phyloP scores from a whole-genome alignment of 1,284 basidiomycete species.

The Sanghuangporus weigelae region DNA sequence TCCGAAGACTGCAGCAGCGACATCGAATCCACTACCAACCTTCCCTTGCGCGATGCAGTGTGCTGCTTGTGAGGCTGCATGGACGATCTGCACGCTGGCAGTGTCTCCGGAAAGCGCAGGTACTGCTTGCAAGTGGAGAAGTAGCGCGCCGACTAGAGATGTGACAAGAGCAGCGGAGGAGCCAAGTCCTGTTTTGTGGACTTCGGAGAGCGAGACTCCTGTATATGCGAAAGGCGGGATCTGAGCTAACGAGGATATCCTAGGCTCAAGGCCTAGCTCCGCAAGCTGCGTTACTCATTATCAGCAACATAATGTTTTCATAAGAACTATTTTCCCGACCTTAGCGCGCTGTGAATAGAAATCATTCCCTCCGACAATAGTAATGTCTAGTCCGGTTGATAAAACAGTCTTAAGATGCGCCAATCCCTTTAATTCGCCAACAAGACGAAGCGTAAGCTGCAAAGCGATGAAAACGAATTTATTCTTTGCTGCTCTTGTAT shows the following conservation, averaged over 20 bases:
- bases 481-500: constrained; percentile 46
- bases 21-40: constrained; percentile 96
- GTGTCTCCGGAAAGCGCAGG: constrained; percentile 41
- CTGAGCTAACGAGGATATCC: constrained; percentile 52
- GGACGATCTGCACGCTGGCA: constrained; percentile 49
- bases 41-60: constrained; percentile 98
- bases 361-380: constrained; percentile 91
- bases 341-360: constrained; percentile 93
- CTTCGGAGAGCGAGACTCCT: constrained; percentile 63
- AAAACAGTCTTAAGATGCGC: constrained; percentile 42
- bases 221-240: constrained; percentile 76
- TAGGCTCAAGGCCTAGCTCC: constrained; percentile 52
- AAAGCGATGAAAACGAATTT: constrained; percentile 91
- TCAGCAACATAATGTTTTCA: neutral
- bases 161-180: constrained; percentile 97
- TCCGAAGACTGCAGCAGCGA: constrained; percentile 91
- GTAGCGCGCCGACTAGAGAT: constrained; percentile 82
- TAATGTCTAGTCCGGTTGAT: constrained; percentile 59
- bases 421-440: constrained; percentile 48
- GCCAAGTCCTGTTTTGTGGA: constrained; percentile 97
- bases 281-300: constrained; percentile 48
- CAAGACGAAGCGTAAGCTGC: constrained; percentile 68
- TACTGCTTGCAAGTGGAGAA: constrained; percentile 73
- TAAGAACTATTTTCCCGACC: constrained; percentile 37
- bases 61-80: constrained; percentile 93